Evolutionary conservation across 305 asterid genomes (phyloP).

Genomic region (Fraxinus xanthoxyloides): DNA sequence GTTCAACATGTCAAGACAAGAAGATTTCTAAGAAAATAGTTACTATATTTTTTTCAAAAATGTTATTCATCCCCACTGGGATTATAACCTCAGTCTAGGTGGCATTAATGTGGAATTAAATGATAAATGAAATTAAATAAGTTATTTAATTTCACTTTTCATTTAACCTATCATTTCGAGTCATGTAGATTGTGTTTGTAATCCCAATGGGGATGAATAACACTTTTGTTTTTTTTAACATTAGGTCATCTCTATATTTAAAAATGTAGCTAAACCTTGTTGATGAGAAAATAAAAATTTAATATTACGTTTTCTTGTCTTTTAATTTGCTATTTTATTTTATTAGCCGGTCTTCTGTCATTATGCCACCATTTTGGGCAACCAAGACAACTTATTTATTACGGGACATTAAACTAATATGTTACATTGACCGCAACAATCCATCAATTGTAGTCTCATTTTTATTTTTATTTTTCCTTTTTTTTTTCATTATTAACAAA

Average conservation of each 20-base stretch:
- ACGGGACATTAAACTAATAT: constrained; percentile 3
- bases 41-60: not conserved
- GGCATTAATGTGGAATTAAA: no score
- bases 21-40: constrained; percentile 24
- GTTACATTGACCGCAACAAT: not conserved
- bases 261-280: constrained; percentile 9
- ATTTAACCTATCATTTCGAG: no score
- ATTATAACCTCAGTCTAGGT: no score
- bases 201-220: no score
- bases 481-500: not conserved
- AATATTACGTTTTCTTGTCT: constrained; percentile 34
- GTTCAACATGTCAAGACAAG: constrained; percentile 38
- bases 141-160: no score
- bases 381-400: constrained; percentile 14
- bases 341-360: constrained; percentile 22
- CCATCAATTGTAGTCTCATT: not conserved
- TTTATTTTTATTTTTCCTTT: no score
- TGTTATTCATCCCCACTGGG: no score
- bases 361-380: constrained; percentile 24
- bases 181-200: no score
- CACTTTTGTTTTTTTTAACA: no score
- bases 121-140: no score
- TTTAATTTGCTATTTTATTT: constrained; percentile 17
- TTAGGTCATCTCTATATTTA: constrained; percentile 25
- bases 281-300: constrained; percentile 32